Percentiles rank a stretch among this genome's conserved stretches.
These are phyloP conservation scores for Pleurotus cornucopiae DNA, from an alignment of 768 basidiomycete species.

Conservation along the genomic window DNA sequence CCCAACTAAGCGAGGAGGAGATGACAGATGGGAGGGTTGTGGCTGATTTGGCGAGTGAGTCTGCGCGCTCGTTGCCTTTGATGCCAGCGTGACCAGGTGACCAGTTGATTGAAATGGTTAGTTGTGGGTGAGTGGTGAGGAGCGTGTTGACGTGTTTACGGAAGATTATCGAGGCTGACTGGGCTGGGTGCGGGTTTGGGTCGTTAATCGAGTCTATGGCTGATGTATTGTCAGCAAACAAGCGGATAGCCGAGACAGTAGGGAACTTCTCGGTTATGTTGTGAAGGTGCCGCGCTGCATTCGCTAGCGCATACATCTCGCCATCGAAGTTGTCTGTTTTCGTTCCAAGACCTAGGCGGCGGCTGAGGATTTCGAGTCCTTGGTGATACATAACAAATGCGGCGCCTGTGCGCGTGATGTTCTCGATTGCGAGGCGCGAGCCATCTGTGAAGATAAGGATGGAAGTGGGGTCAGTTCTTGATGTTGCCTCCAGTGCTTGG, in stretches of 20 bases:
- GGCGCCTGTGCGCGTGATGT: no score
- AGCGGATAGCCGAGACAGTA: background rate
- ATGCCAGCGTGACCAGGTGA: background rate
- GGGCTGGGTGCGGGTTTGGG: background rate
- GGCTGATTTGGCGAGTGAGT: background rate
- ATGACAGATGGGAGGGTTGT: background rate
- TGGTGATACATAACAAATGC: no score
- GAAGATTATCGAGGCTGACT: background rate
- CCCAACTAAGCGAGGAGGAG: background rate
- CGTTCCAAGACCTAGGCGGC: background rate
- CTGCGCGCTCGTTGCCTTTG: background rate
- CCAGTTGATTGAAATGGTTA: background rate
- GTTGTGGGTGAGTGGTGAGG: background rate
- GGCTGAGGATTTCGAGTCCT: no score
- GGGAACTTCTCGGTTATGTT: background rate
- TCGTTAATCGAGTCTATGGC: background rate
- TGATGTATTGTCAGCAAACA: background rate
- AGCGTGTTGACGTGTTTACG: background rate
- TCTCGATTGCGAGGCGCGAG: no score
- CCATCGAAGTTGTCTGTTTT: background rate
- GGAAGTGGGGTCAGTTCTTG: no score
- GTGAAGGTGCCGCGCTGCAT: background rate
- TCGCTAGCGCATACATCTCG: background rate
- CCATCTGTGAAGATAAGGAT: no score
- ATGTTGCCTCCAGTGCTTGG: no score